Evolutionary conservation across 2,329 filamentous ascomycete species (phyloP).

Genomic region (Penicillium sp.): DNA sequence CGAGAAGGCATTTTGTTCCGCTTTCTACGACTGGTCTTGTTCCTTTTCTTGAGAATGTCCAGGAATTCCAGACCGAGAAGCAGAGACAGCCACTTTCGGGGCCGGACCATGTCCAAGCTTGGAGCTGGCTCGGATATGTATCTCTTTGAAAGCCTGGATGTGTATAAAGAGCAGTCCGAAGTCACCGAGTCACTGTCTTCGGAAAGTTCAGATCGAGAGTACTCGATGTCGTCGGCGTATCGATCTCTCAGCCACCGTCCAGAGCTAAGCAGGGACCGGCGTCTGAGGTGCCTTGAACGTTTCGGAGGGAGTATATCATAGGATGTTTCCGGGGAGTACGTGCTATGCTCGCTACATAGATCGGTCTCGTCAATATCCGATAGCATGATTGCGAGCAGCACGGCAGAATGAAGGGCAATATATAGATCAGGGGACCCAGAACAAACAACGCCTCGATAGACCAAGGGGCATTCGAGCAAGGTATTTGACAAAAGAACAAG

Average conservation of each 20-base stretch:
- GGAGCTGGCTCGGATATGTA: neutral
- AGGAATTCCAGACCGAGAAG: conserved; percentile 6
- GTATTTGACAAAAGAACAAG: conserved; percentile 3
- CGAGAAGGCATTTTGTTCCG: conserved; percentile 1
- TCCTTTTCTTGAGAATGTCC: conserved; percentile 8
- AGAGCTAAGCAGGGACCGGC: neutral
- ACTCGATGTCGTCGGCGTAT: neutral
- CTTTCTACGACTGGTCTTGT: neutral
- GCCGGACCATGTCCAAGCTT: neutral
- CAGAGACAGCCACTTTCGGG: neutral
- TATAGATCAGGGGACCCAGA: neutral
- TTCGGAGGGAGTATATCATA: neutral
- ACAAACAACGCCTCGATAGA: conserved; percentile 1
- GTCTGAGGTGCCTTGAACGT: neutral
- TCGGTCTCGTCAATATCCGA: neutral
- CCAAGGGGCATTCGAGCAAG: conserved; percentile 4
- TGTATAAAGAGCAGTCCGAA: neutral
- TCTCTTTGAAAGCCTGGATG: neutral
- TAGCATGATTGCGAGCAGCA: neutral
- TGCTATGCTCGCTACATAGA: neutral
- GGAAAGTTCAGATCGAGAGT: neutral
- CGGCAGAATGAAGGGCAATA: neutral
- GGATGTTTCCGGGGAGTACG: neutral
- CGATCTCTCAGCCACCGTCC: neutral
- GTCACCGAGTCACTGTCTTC: neutral